These are phyloP conservation scores for Fusarium nanum DNA, from an alignment of 2,329 filamentous ascomycete genomes.

Conservation along the genomic window DNA sequence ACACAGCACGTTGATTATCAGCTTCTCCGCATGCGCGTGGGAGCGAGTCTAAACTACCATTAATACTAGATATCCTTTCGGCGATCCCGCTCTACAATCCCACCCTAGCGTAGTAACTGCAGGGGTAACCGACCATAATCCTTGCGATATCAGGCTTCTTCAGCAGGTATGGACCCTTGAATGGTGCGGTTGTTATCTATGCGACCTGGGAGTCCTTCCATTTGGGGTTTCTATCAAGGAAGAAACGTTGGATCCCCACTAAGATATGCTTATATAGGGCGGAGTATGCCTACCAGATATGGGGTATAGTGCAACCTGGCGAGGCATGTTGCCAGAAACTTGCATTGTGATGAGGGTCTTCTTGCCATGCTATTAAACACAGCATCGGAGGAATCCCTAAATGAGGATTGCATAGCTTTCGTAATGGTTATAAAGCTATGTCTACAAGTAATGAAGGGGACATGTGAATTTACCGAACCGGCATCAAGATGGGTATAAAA, in stretches of 20 bases:
- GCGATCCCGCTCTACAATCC: neutral
- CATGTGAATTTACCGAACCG: neutral
- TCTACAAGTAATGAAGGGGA: neutral
- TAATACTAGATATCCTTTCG: neutral
- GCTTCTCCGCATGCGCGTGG: neutral
- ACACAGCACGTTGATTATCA: neutral
- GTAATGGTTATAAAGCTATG: neutral
- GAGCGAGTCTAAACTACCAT: neutral
- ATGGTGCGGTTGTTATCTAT: neutral
- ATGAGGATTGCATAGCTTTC: neutral
- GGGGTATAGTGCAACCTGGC: neutral
- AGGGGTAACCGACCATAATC: neutral
- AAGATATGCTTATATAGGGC: neutral
- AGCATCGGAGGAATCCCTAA: neutral
- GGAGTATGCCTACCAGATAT: neutral
- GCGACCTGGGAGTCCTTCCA: neutral
- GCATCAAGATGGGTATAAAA: accelerated
- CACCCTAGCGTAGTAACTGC: neutral
- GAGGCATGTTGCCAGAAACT: neutral
- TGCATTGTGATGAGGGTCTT: neutral
- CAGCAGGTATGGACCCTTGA: neutral
- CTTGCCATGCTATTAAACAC: neutral
- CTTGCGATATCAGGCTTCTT: neutral
- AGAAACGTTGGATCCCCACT: neutral
- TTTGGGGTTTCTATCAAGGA: neutral